These are phyloP conservation scores for Prunus padus DNA, from an alignment of 306 rosid species.

Conservation along the genomic window DNA sequence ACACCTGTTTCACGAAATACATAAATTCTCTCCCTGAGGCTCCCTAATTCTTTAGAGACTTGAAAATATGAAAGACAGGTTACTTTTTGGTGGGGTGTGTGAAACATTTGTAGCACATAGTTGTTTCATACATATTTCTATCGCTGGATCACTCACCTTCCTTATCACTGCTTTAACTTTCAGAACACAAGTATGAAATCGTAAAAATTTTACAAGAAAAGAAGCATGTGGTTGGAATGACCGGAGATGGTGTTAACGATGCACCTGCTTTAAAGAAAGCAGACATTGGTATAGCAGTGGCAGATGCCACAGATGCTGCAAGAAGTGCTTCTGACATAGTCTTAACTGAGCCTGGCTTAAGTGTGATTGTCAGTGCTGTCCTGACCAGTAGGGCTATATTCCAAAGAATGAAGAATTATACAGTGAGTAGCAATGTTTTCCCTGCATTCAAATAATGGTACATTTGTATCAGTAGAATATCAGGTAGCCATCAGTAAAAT, in stretches of 20 bases:
- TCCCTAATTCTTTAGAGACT: no score
- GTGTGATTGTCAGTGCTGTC: constrained; percentile 77
- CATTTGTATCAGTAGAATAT: background rate
- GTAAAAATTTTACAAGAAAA: constrained; percentile 81
- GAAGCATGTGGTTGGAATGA: constrained; percentile 85
- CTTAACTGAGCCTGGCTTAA: constrained; percentile 85
- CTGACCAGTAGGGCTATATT: constrained; percentile 85
- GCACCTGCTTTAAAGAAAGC: constrained; percentile 95
- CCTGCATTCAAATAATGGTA: constrained; percentile 18
- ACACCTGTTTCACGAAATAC: background rate
- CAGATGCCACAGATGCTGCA: constrained; percentile 91
- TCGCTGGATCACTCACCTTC: background rate
- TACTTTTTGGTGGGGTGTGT: no score
- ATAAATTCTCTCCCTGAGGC: background rate
- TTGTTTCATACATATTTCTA: no score
- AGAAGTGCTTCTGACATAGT: constrained; percentile 83
- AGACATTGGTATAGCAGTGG: constrained; percentile 88
- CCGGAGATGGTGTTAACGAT: constrained; percentile 90
- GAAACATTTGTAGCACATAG: no score
- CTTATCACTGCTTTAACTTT: constrained; percentile 31
- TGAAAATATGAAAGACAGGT: no score
- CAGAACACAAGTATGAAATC: constrained; percentile 87
- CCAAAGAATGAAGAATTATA: constrained; percentile 91
- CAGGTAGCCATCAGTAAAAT: no score
- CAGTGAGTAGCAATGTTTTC: constrained; percentile 51